phyloP scores from a whole-genome alignment of 148 eudicot species.

The Cornus kousa region DNA sequence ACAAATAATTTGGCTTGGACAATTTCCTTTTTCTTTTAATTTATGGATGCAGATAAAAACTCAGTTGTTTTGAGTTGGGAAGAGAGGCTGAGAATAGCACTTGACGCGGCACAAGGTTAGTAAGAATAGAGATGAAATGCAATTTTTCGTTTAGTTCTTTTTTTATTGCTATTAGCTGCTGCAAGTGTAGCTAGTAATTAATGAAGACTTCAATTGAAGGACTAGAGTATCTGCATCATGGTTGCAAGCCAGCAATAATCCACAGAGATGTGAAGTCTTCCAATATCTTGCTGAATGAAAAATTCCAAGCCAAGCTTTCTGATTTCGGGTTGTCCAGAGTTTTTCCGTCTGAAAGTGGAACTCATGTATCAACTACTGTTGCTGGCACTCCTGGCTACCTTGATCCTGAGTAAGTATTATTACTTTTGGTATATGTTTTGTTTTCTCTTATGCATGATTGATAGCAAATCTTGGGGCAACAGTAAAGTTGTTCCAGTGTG shows the following conservation, averaged over 20 bases:
- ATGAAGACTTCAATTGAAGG: background rate
- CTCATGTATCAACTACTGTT: constrained; percentile 15
- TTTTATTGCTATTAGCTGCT: no score
- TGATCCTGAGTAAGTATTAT: constrained; percentile 21
- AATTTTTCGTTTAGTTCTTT: no score
- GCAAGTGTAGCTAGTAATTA: no score
- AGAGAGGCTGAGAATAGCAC: constrained; percentile 25
- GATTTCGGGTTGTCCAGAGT: constrained; percentile 29
- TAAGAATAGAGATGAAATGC: no score
- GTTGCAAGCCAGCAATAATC: background rate
- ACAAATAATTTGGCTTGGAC: no score
- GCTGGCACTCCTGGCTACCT: constrained; percentile 28
- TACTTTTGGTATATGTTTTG: no score
- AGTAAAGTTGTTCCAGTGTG: no score
- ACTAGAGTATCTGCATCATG: constrained; percentile 3
- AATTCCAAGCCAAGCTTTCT: constrained; percentile 15
- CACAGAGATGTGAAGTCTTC: background rate
- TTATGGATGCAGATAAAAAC: no score
- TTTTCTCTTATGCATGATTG: no score
- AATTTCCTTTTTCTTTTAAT: no score
- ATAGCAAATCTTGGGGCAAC: no score
- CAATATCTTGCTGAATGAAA: background rate
- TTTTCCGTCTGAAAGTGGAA: background rate
- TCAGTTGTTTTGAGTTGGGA: constrained; percentile 17
- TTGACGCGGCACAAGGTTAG: background rate